Percentiles rank a stretch among this genome's conserved stretches.
Evolutionary conservation across 108 stramenopile species (phyloP).

Genomic region (Cyclotella atomus): DNA sequence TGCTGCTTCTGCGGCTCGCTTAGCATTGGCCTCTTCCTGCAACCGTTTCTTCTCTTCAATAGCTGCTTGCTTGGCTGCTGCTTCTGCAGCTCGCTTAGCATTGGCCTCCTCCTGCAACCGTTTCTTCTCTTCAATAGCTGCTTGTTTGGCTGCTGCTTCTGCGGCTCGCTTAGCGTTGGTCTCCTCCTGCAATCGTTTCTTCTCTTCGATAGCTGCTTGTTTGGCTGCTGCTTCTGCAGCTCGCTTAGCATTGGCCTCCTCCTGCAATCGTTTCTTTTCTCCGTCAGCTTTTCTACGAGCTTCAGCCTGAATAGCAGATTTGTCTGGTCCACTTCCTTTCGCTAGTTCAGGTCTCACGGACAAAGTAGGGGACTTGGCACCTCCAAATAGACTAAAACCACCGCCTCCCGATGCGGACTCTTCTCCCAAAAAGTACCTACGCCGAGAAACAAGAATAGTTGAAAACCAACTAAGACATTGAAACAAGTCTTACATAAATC

Average conservation of each 20-base stretch:
- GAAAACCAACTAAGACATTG: too few relatives aligned
- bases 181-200: too few relatives aligned
- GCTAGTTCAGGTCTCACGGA: not conserved
- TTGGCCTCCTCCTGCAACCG: conserved; percentile 15
- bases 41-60: conserved; percentile 15
- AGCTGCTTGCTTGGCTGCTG: conserved; percentile 8
- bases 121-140: conserved; percentile 8
- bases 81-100: conserved; percentile 13
- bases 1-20: conserved; percentile 11
- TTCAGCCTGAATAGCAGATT: conserved; percentile 11
- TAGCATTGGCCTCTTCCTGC: conserved; percentile 9
- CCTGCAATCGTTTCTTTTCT: not conserved
- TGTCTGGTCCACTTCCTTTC: conserved; percentile 5
- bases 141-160: conserved; percentile 18
- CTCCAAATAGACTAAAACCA: conserved; percentile 38
- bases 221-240: not conserved
- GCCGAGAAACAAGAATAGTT: not conserved
- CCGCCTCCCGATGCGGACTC: conserved; percentile 38
- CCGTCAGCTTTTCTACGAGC: conserved; percentile 32
- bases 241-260: too few relatives aligned
- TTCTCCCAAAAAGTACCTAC: conserved; percentile 48
- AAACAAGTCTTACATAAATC: too few relatives aligned
- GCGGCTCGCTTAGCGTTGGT: too few relatives aligned
- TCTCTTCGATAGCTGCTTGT: not conserved
- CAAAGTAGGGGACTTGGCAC: not conserved